Conservation (phyloP, 2,329 filamentous ascomycete species). For the Lasiodiplodia theobromae region DNA sequence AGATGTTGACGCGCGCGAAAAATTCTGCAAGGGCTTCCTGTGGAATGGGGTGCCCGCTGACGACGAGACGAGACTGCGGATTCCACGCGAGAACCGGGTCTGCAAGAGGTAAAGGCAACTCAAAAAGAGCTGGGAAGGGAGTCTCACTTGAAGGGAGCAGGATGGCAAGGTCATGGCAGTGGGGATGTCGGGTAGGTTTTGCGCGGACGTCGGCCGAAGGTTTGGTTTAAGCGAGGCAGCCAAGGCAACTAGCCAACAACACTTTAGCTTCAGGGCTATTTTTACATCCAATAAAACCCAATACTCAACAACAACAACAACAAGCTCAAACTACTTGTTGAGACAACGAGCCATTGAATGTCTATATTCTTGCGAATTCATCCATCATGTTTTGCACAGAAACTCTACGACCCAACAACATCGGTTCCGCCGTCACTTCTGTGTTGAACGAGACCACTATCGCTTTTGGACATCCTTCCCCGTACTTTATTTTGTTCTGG, state of each 20-base stretch:
- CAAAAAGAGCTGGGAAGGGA: neutral
- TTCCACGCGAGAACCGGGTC: neutral
- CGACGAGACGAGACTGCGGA: neutral
- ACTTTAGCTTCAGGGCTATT: too few species aligned
- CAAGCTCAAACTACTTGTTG: too few species aligned
- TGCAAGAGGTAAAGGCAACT: neutral
- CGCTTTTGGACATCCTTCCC: too few species aligned
- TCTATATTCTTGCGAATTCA: too few species aligned
- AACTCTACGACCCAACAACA: too few species aligned
- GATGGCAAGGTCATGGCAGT: neutral
- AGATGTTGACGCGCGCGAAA: neutral
- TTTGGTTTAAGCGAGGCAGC: neutral
- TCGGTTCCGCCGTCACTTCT: too few species aligned
- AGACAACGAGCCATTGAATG: too few species aligned
- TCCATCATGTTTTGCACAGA: too few species aligned
- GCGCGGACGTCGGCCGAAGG: neutral
- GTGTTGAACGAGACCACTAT: too few species aligned
- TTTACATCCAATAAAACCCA: too few species aligned
- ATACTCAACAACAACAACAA: too few species aligned
- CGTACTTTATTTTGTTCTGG: too few species aligned
- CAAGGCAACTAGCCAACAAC: neutral
- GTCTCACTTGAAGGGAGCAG: neutral
- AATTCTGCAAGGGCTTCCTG: neutral
- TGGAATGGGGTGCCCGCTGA: neutral
- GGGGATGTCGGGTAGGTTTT: conserved; percentile 1